phyloP scores from a whole-genome alignment of 257 asterid species.

The Craterostigma plantagineum region DNA sequence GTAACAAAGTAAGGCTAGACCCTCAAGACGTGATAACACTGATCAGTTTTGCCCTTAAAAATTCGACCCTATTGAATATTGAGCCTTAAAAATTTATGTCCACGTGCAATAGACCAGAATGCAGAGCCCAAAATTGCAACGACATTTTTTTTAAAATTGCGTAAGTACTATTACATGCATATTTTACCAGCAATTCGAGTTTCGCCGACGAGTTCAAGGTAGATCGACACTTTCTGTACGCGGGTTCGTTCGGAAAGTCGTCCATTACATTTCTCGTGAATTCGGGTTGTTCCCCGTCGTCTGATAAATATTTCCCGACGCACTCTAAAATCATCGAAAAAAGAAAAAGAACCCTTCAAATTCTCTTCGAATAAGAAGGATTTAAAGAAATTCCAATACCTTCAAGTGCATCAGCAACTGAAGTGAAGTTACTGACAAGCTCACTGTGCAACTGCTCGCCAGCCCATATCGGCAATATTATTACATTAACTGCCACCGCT shows the following conservation, averaged over 20 bases:
- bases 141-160: too few relatives aligned
- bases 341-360: background rate
- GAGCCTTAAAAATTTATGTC: too few relatives aligned
- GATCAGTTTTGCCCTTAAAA: too few relatives aligned
- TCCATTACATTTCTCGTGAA: conserved; percentile 31
- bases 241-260: conserved; percentile 57
- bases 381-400: conserved; percentile 15
- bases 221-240: conserved; percentile 36
- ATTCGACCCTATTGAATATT: too few relatives aligned
- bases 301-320: conserved; percentile 44
- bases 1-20: too few relatives aligned
- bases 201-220: conserved; percentile 32
- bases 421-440: conserved; percentile 32
- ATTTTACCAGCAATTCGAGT: conserved; percentile 50
- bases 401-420: conserved; percentile 55
- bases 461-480: conserved; percentile 59
- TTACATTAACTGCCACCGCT: conserved; percentile 37
- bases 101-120: too few relatives aligned
- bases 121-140: too few relatives aligned
- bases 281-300: conserved; percentile 32
- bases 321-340: conserved; percentile 24
- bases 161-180: background rate
- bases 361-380: too few relatives aligned
- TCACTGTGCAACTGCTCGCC: conserved; percentile 59
- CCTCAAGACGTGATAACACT: too few relatives aligned